Evolutionary conservation across 2,329 filamentous ascomycete genomes (phyloP), one percentile per base, ranked within the genome.

Genomic region (Cladosporium colombiae): DNA sequence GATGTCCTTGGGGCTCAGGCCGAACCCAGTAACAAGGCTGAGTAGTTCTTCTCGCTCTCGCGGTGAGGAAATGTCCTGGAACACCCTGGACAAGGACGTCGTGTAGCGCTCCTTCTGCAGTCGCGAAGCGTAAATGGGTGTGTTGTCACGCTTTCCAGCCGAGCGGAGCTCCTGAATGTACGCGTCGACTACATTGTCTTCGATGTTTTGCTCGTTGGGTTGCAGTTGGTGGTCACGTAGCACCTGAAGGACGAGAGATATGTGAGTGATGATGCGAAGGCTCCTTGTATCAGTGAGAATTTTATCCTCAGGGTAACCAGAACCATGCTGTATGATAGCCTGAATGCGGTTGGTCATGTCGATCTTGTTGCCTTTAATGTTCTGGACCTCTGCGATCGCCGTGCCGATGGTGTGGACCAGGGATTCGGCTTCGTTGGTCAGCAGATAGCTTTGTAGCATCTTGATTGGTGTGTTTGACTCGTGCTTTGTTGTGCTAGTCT

Each of bases 81-180:
- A 81, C 65, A 96, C 90, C 62, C 87, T 86, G 65, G 89, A 91
- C 58, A 99, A 83, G 18, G 89, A 89, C 64, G 88, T 85, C 70
- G 92, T 88, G 68, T 85, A 84, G 68, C 89, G 85, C 14, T 86
- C 81, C 7, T 83, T 80, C 11, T 86, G 83, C 14, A 99, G 82
- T 71, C 92, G 89, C 10, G 92, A 92, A 68, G 91, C 93, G 77
- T 99, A 99, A 0, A 96, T 81, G 0, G 95, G 93, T 64, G 97
- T 90, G 50, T 95, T 80, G 68, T 94, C 89, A 66, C 90, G 87
- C 64, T 95, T 86, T 37, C 88, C 87, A 18, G 87, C 86, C 56
- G 90, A 83, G 52, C 91, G 88, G 44, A 99, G 80, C 67, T 91
- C 89, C 71, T 91, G 90, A 64, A 96, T 90, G 75, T 98, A 98